Percentiles rank a stretch among this genome's conserved stretches.
These are phyloP conservation scores for Oehlia diaphana DNA, from an alignment of 192 early-diverging fungal genomes.

Conservation along the genomic window DNA sequence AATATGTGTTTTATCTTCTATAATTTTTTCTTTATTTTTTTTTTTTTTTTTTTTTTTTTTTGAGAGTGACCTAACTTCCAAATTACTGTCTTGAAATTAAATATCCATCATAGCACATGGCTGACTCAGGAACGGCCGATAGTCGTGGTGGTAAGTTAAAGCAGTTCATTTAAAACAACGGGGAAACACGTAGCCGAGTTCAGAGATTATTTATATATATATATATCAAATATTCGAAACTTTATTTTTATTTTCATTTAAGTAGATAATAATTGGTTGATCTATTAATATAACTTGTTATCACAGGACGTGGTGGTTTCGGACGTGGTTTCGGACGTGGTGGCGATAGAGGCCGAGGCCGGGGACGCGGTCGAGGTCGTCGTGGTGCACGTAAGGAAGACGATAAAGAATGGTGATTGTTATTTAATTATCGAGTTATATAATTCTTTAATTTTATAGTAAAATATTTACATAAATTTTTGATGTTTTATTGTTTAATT, in stretches of 20 bases:
- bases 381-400: slow-evolving; percentile 73
- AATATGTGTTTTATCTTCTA: not conserved
- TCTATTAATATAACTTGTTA: slow-evolving; percentile 31
- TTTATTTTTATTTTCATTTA: not conserved
- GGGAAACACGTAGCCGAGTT: not conserved
- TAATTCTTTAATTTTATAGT: too few species aligned
- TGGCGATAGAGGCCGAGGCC: slow-evolving; percentile 72
- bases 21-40: not conserved
- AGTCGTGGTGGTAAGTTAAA: slow-evolving; percentile 57
- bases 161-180: not conserved
- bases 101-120: slow-evolving; percentile 61
- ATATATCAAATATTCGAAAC: not conserved
- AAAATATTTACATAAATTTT: too few species aligned
- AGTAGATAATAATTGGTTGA: not conserved
- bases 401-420: slow-evolving; percentile 69
- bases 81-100: not conserved
- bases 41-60: not conserved
- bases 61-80: not conserved
- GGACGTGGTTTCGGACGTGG: slow-evolving; percentile 84
- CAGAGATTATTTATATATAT: not conserved
- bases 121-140: slow-evolving; percentile 78
- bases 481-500: not conserved
- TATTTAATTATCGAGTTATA: not conserved
- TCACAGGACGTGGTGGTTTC: slow-evolving; percentile 75
- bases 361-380: slow-evolving; percentile 75